Evolutionary conservation across 441 rosid genomes (phyloP).

Genomic region (Croton setiger): DNA sequence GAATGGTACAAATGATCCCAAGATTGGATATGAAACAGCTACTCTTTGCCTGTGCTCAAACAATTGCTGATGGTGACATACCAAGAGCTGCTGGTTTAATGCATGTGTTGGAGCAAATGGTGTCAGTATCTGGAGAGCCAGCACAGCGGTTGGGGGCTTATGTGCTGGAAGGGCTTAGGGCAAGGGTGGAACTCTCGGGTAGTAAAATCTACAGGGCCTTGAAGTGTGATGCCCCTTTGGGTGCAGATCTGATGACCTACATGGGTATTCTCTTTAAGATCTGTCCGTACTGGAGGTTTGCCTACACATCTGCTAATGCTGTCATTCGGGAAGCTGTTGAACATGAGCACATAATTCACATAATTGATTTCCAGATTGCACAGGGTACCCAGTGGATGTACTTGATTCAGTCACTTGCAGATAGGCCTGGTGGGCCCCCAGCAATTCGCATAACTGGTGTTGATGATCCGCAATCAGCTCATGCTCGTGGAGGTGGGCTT

Average conservation of each 20-base stretch:
- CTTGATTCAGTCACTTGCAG: constrained; percentile 43
- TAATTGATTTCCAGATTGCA: constrained; percentile 72
- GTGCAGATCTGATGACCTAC: constrained; percentile 62
- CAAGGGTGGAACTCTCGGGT: constrained; percentile 61
- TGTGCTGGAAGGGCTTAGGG: constrained; percentile 67
- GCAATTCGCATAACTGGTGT: constrained; percentile 55
- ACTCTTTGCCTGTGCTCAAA: constrained; percentile 49
- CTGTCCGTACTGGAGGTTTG: constrained; percentile 72
- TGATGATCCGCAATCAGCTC: constrained; percentile 59
- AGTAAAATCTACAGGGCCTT: constrained; percentile 55
- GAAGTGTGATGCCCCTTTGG: constrained; percentile 49
- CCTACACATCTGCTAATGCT: constrained; percentile 51
- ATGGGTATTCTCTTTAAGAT: constrained; percentile 48
- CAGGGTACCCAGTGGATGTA: constrained; percentile 61
- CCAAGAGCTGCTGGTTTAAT: constrained; percentile 39
- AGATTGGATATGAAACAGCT: constrained; percentile 42
- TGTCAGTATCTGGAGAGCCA: constrained; percentile 59
- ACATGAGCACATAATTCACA: constrained; percentile 50
- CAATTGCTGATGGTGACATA: constrained; percentile 36
- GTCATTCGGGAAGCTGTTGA: constrained; percentile 47
- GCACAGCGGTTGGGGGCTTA: constrained; percentile 60
- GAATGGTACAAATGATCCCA: constrained; percentile 37
- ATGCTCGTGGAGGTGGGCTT: constrained; percentile 71
- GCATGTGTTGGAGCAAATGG: constrained; percentile 55
- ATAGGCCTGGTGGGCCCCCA: constrained; percentile 51